Conservation (phyloP, 2,329 filamentous ascomycete species). For the Huntiella decipiens region DNA sequence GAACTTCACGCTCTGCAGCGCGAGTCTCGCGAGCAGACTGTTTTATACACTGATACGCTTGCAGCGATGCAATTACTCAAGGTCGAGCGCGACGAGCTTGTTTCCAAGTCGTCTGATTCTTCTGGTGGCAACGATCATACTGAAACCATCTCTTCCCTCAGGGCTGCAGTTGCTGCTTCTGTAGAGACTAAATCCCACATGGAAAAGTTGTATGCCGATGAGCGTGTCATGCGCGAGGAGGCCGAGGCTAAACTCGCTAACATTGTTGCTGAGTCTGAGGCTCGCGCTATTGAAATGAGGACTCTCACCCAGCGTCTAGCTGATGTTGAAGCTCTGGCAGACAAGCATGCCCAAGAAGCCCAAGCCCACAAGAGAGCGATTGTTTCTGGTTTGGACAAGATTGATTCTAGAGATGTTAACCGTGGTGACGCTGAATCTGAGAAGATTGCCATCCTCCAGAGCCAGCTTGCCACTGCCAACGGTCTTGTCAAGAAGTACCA, state of each 20-base stretch:
- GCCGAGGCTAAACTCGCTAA: constrained; percentile 58
- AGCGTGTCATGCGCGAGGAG: constrained; percentile 55
- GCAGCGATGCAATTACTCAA: constrained; percentile 55
- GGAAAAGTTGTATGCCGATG: constrained; percentile 67
- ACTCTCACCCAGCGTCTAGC: constrained; percentile 52
- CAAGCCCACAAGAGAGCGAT: constrained; percentile 69
- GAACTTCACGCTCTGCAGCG: constrained; percentile 69
- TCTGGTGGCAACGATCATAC: constrained; percentile 51
- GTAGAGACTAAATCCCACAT: constrained; percentile 56
- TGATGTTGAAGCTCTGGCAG: constrained; percentile 74
- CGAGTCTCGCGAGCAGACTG: constrained; percentile 60
- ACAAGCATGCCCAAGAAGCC: constrained; percentile 75
- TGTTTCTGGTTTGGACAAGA: constrained; percentile 61
- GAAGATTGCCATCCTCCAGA: constrained; percentile 54
- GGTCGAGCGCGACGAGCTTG: constrained; percentile 70
- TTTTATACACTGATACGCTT: constrained; percentile 58
- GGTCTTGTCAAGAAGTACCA: constrained; percentile 74
- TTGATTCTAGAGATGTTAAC: constrained; percentile 34
- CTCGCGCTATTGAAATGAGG: constrained; percentile 59
- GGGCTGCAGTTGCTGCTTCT: constrained; percentile 60
- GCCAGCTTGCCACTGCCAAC: constrained; percentile 62
- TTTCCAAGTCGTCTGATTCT: constrained; percentile 46
- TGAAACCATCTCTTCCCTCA: constrained; percentile 53
- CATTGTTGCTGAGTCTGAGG: constrained; percentile 68
- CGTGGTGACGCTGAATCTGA: constrained; percentile 36